These are phyloP conservation scores for Xylariaceae sp. DNA, from an alignment of 2,329 filamentous ascomycete genomes.

Conservation along the genomic window DNA sequence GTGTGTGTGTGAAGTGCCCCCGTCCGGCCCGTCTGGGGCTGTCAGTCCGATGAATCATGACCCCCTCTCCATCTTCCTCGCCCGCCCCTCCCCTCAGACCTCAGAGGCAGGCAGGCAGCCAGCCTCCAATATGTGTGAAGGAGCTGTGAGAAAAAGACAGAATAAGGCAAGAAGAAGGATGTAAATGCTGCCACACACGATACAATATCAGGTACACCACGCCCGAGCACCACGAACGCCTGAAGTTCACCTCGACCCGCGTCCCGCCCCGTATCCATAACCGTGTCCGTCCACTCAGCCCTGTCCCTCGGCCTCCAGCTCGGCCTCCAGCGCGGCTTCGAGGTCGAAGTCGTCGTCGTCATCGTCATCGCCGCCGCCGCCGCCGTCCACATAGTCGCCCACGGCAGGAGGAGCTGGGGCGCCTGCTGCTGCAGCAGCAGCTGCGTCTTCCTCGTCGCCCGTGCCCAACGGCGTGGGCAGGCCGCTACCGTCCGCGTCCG, in stretches of 20 bases:
- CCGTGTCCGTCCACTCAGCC: conserved; percentile 6
- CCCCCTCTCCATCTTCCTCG: too few species aligned
- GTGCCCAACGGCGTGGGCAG: conserved; percentile 29
- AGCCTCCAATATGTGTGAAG: too few species aligned
- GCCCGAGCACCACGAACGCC: background rate
- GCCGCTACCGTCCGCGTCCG: conserved; percentile 23
- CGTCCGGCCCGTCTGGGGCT: too few species aligned
- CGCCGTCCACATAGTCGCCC: conserved; percentile 10
- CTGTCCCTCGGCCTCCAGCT: conserved; percentile 15
- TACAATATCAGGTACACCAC: too few species aligned
- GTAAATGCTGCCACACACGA: too few species aligned
- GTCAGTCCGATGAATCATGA: too few species aligned
- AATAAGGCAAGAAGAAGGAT: too few species aligned
- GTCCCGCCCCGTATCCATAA: background rate
- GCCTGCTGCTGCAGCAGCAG: conserved; percentile 5
- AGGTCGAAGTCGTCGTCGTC: conserved; percentile 34
- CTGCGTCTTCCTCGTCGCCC: conserved; percentile 34
- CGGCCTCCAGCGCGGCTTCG: conserved; percentile 40
- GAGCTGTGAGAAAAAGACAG: too few species aligned
- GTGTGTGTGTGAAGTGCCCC: too few species aligned
- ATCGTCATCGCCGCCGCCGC: conserved; percentile 14
- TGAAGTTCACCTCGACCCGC: background rate
- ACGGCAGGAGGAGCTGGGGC: conserved; percentile 11
- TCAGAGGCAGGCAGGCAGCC: too few species aligned
- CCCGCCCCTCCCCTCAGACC: too few species aligned